A percentile compares a stretch with the other conserved stretches of the same genome.
phyloP scores from a whole-genome alignment of 2,329 filamentous ascomycete species.

The Lecanosticta acicola region DNA sequence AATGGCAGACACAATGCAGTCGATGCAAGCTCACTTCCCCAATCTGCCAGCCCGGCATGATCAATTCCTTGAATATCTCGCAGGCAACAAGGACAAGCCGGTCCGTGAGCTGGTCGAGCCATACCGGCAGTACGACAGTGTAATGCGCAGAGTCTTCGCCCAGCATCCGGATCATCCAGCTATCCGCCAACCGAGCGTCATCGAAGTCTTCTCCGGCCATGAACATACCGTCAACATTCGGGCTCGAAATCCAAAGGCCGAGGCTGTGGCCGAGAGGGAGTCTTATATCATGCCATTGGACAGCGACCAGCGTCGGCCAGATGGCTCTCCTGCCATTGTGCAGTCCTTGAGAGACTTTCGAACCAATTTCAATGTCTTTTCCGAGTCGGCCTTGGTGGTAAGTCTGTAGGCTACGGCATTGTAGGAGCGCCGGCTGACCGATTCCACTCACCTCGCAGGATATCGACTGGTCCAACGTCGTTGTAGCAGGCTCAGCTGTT shows the following conservation, averaged over 20 bases:
- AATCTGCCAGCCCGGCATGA: conserved; percentile 35
- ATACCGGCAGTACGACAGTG: conserved; percentile 62
- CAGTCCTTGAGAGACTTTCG: conserved; percentile 63
- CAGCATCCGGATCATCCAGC: conserved; percentile 59
- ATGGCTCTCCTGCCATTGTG: conserved; percentile 64
- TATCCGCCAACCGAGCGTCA: conserved; percentile 56
- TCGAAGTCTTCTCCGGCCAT: conserved; percentile 57
- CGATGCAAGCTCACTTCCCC: conserved; percentile 27
- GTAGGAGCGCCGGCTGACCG: background rate
- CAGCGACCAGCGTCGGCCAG: conserved; percentile 54
- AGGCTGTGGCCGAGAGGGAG: conserved; percentile 56
- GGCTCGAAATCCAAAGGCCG: conserved; percentile 54
- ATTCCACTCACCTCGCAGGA: conserved; percentile 38
- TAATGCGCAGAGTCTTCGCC: conserved; percentile 62
- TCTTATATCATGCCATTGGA: conserved; percentile 65
- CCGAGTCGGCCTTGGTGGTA: conserved; percentile 62
- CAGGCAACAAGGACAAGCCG: conserved; percentile 48
- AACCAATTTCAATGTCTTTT: conserved; percentile 75
- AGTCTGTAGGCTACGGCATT: background rate
- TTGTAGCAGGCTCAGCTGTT: conserved; percentile 75
- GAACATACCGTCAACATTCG: conserved; percentile 56
- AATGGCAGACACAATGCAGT: conserved; percentile 12
- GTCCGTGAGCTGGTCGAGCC: conserved; percentile 58
- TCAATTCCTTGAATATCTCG: conserved; percentile 50
- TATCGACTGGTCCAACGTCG: conserved; percentile 75